Base-by-base conservation (phyloP, 305 asterid species). In the Fraxinus paxiana region DNA sequence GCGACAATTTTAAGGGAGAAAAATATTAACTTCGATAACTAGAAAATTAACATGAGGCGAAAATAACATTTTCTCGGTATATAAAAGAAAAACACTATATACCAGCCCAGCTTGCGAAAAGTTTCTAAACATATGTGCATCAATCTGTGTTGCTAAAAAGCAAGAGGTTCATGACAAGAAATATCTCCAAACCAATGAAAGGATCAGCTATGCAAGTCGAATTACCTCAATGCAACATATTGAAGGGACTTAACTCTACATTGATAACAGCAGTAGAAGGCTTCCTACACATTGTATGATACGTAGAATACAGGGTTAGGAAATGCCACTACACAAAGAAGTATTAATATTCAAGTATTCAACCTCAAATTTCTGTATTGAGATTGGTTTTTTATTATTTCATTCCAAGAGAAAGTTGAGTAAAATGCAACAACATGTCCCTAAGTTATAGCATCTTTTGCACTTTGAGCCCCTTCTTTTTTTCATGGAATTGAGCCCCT, bases 241-340 rank as follows among this genome's bases (percentile, higher is more conserved):
- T 26, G 17, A 41, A 43, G 69, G 17, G 78, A 75, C 75, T 34
- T 34, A 26, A 70, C 77, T 33, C 0, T 61, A 6, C 79, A 84
- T 59, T 28, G 70, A 79, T 70, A 83, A 86, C 28, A 26, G 28
- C 26, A 26, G 28, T 26, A 26, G 28, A 26, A 26, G 28, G 28
- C 28, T 26, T 82, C 97, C 97, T 92, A 65, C 38, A 73, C 41
- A 81, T 26, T 67, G 78, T 87, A 87, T 20, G 41, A 26, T 80
- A 83, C 80, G 70, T 69, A 54, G 67, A 76, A 80, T 37, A 65
- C 73, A 24, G 1, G 51, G 26, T 77, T 33, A 78, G 73, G 9
- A 46, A 41, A 83, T 75, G 81, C 78, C 41, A 63, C 74, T 30
- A 22, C 72, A 26, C 13, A 72, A 76, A 69, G 10, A 35, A 73